Base-by-base conservation (phyloP, 768 basidiomycete genomes). In the Phaeolepiota aurea region DNA sequence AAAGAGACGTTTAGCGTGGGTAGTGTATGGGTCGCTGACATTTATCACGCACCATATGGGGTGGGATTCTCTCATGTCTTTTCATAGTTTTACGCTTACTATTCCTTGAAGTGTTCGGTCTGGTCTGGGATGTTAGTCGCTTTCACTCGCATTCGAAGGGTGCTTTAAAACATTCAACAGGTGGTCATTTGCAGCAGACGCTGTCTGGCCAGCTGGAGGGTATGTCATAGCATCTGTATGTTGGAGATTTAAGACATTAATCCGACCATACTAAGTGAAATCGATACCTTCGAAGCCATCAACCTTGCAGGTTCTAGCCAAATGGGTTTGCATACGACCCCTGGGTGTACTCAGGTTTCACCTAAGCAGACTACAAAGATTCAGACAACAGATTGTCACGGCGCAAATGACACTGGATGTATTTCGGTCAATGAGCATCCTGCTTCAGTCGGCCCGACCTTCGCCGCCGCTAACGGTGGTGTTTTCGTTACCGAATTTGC, bases 281-380 rank as follows among this genome's bases (percentile, higher is more conserved):
- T 85, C 45, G 89, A 91, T 56, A 84, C 82, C 7, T 75, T 91
- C 44, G 88, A 92, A 56, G 83, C 79, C 22, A 80, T 91, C 46
- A 91, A 92, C 58, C 54, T 72, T 37, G 71, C 72, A 31, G 65
- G 67, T 2, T 61, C 65, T 40, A 86, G 82, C 46, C 82, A 84
- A 54, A 77, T 83, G 70, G 71, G 68, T 4, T 62, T 90, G 12
- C 88, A 90, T 56, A 86, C 86, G 0, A 64, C 69, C 30, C 56
- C 74, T 0, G 77, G 78, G 3, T 82, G 82, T 56, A 71, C 56
- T 0, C 71, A 75, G 49, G 58, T 65, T 18, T 62, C 64, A 25
- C 68, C 76, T 1, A 58, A 63, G 1, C 70, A 79, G 53, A 61
- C 70, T 3, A 71, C 66, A 1, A 53, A 76, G 5, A 54, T 80